These are phyloP conservation scores for Xylaria sp. DNA, from an alignment of 2,329 filamentous ascomycete genomes.

Conservation along the genomic window DNA sequence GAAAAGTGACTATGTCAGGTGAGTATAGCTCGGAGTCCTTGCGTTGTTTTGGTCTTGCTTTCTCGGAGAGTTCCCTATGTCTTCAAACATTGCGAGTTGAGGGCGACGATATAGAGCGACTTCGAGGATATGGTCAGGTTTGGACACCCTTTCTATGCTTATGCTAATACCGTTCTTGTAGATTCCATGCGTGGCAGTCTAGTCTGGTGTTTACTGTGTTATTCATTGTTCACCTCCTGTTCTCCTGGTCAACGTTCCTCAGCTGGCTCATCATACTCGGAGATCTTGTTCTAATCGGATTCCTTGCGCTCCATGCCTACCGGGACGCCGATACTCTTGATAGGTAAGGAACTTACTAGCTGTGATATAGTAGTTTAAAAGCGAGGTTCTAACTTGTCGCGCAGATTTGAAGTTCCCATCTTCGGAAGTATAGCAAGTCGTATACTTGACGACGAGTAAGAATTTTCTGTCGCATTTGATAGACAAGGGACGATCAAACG, in stretches of 20 bases:
- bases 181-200: constrained; percentile 97
- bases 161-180: constrained; percentile 45
- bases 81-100: background rate
- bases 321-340: constrained; percentile 75
- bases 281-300: constrained; percentile 78
- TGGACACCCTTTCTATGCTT: background rate
- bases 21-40: constrained; percentile 37
- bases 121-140: background rate
- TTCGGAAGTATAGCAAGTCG: constrained; percentile 85
- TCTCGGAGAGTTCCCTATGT: background rate
- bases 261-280: constrained; percentile 82
- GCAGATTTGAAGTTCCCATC: constrained; percentile 83
- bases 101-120: background rate
- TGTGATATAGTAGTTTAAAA: constrained; percentile 51
- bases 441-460: constrained; percentile 78
- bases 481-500: background rate
- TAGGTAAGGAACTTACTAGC: constrained; percentile 50
- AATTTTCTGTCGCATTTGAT: background rate
- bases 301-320: constrained; percentile 80
- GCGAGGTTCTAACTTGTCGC: constrained; percentile 16
- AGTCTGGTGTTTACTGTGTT: constrained; percentile 78
- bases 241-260: constrained; percentile 83
- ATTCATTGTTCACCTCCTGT: constrained; percentile 80
- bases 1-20: constrained; percentile 97
- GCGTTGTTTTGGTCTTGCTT: background rate